A percentile compares a stretch with the other conserved stretches of the same genome.
phyloP scores from a whole-genome alignment of 2,329 filamentous ascomycete genomes.

The Microascus cirrosus region DNA sequence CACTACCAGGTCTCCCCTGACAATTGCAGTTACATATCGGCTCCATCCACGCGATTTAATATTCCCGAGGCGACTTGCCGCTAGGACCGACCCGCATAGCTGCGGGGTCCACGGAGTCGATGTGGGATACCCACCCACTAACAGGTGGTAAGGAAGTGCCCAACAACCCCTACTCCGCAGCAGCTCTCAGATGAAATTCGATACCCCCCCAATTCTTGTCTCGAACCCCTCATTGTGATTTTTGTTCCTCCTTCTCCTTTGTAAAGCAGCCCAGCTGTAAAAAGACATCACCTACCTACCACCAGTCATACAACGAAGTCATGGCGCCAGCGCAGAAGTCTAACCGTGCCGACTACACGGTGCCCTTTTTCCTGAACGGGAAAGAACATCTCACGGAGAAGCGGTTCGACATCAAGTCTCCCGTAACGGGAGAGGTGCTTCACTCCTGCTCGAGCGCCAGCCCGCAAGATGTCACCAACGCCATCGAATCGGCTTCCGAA shows the following conservation, averaged over 20 bases:
- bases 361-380: constrained; percentile 32
- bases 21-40: not conserved
- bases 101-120: not conserved
- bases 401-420: constrained; percentile 46
- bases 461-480: constrained; percentile 41
- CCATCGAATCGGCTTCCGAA: constrained; percentile 43
- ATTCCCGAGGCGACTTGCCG: not conserved
- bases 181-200: no score
- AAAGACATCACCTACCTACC: not conserved
- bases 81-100: not conserved
- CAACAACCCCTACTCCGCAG: no score
- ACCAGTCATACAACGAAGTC: not conserved
- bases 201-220: no score
- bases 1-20: no score
- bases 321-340: not conserved
- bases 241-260: not conserved
- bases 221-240: no score
- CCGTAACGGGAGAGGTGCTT: constrained; percentile 39
- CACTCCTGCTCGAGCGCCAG: constrained; percentile 45
- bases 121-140: not conserved
- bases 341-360: not conserved
- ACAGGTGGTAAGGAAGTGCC: not conserved
- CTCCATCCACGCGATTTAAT: not conserved
- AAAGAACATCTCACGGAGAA: constrained; percentile 30
- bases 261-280: no score